Percentiles rank a stretch among this genome's conserved stretches.
Evolutionary conservation across 2,329 filamentous ascomycete species (phyloP).

Genomic region (Cordyceps farinosa): DNA sequence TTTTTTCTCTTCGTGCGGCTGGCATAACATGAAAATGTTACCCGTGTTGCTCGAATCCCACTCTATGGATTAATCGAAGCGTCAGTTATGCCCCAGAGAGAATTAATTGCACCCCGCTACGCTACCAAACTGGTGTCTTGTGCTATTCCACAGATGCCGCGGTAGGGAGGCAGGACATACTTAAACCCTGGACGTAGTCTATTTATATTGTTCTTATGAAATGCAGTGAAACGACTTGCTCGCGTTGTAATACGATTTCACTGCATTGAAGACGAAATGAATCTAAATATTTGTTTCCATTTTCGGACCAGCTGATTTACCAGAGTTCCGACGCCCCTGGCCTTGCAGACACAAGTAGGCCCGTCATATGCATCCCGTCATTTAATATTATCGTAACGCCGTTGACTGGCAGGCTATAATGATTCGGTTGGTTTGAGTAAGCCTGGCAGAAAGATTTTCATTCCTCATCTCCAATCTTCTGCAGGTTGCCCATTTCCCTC

Average conservation of each 20-base stretch:
- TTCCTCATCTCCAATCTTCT: conserved; percentile 83
- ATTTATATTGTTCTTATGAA: background rate
- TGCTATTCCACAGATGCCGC: conserved; percentile 28
- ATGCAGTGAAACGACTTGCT: background rate
- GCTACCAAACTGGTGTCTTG: conserved; percentile 42
- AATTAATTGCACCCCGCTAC: conserved; percentile 72
- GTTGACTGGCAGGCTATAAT: background rate
- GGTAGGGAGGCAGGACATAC: conserved; percentile 44
- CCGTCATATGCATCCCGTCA: background rate
- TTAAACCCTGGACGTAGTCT: conserved; percentile 26
- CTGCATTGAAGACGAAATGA: background rate
- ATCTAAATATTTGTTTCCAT: background rate
- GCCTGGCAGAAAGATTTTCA: conserved; percentile 30
- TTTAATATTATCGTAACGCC: conserved; percentile 13
- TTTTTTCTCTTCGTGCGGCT: conserved; percentile 72
- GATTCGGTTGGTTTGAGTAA: background rate
- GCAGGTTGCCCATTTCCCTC: conserved; percentile 87
- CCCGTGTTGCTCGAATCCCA: conserved; percentile 76
- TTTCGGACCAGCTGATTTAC: background rate
- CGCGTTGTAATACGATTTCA: no score
- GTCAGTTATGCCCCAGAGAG: conserved; percentile 77
- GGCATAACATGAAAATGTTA: conserved; percentile 64
- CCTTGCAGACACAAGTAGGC: background rate
- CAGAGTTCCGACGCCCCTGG: background rate
- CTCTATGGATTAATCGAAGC: conserved; percentile 57